Base-by-base conservation (phyloP, 1,284 basidiomycete species). In the Rhodotorula sp. region DNA sequence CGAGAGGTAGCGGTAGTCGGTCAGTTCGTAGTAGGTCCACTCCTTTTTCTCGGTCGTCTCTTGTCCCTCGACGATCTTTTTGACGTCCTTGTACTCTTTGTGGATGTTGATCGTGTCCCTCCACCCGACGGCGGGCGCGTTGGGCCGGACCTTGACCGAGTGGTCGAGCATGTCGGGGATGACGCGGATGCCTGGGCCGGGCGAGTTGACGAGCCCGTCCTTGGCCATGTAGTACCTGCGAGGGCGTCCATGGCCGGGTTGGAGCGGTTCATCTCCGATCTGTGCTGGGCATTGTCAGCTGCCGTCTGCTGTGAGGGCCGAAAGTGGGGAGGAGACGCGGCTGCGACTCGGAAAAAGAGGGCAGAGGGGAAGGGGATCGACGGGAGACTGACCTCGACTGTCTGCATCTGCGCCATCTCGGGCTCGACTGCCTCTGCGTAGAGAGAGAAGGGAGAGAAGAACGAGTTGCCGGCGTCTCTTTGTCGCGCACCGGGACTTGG, bases 11-110 rank as follows among this genome's bases (percentile, higher is more conserved):
- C 90, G 87, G 84, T 90, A 95, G 76, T 90, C 89, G 81, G 89
- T 90, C 72, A 99, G 86, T 83, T 97, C 88, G 82, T 91, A 98
- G 83, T 91, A 98, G 81, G 90, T 92, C 95, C 95, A 99, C 71
- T 85, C 92, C 87, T 98, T 98, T 81, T 83, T 90, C 85, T 95
- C 90, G 52, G 83, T 88, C 61, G 89, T 85, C 80, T 94, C 88
- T 80, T 95, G 89, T 54, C 94, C 95, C 23, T 80, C 81, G 60
- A 83, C 78, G 38, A 54, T 60, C 60, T 93, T 95, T 78, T 85
- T 90, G 56, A 99, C 86, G 78, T 93, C 89, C 84, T 97, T 97
- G 81, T 90, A 88, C 83, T 98, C 95, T 75, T 91, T 87, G 81
- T 93, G 86, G 54, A 89, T 84, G 45, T 85, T 81, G 62, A 92